These are phyloP conservation scores for Fraxinus floribunda DNA, from an alignment of 305 asterid genomes.

Conservation along the genomic window DNA sequence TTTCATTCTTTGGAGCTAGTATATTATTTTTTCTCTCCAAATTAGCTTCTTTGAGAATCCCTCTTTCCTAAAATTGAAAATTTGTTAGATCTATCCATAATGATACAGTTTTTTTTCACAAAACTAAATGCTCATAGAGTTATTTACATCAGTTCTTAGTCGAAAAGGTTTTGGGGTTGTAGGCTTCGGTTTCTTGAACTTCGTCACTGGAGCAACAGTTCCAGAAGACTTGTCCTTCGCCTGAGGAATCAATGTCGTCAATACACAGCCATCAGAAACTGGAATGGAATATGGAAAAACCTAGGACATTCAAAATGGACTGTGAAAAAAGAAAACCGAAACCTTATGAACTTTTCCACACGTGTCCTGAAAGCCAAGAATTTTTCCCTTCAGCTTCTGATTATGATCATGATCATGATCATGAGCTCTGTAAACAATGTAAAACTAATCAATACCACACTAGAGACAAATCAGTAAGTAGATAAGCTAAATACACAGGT, in stretches of 20 bases:
- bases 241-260: slow-evolving; percentile 39
- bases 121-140: slow-evolving; percentile 2
- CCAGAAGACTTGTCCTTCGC: slow-evolving; percentile 33
- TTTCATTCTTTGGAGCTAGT: slow-evolving; percentile 31
- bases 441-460: slow-evolving; percentile 22
- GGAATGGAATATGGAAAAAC: not conserved
- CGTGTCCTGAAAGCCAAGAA: slow-evolving; percentile 44
- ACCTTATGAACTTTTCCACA: slow-evolving; percentile 46
- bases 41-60: slow-evolving; percentile 78
- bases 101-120: not conserved
- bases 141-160: slow-evolving; percentile 88
- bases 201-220: slow-evolving; percentile 33
- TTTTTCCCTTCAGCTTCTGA: slow-evolving; percentile 36
- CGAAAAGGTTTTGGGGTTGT: slow-evolving; percentile 93
- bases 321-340: not conserved
- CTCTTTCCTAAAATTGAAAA: slow-evolving; percentile 68
- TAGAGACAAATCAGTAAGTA: slow-evolving; percentile 8
- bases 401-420: slow-evolving; percentile 26
- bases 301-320: not conserved
- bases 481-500: not conserved
- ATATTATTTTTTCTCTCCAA: slow-evolving; percentile 48
- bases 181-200: slow-evolving; percentile 71
- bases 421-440: slow-evolving; percentile 45
- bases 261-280: slow-evolving; percentile 21
- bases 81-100: slow-evolving; percentile 15